Conservation (phyloP, 1,139 yeast genomes). For the Pichia kudriavzevii region DNA sequence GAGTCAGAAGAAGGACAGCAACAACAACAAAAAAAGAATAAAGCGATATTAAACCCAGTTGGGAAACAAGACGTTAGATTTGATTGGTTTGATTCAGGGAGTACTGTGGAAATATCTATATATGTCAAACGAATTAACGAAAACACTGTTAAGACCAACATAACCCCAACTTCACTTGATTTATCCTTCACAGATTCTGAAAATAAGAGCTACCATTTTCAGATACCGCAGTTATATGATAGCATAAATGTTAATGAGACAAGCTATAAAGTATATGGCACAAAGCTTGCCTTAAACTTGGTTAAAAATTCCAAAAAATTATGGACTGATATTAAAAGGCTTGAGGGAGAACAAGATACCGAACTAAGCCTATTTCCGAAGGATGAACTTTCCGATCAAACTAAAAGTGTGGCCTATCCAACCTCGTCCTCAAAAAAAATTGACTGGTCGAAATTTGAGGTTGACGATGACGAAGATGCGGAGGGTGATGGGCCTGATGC, state of each 20-base stretch:
- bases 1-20: too few species aligned
- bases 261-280: conserved; percentile 48
- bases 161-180: conserved; percentile 14
- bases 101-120: conserved; percentile 55
- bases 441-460: conserved; percentile 67
- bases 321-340: conserved; percentile 41
- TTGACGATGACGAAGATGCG: conserved; percentile 46
- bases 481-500: conserved; percentile 38
- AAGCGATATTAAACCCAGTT: conserved; percentile 1
- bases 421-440: conserved; percentile 51
- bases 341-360: conserved; percentile 1
- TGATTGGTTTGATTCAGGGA: conserved; percentile 74
- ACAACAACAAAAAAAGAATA: too few species aligned
- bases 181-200: conserved; percentile 20
- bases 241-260: conserved; percentile 43
- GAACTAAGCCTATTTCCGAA: conserved; percentile 14
- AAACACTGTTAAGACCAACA: conserved; percentile 17
- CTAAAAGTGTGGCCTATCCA: conserved; percentile 48
- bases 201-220: conserved; percentile 42
- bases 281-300: conserved; percentile 66
- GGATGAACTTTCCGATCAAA: conserved; percentile 11
- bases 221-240: conserved; percentile 43
- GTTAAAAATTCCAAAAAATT: conserved; percentile 28
- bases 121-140: conserved; percentile 48
- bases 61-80: conserved; percentile 46